Conservation (phyloP, 352 stramenopile genomes). For the Aphanomyces invadans region DNA sequence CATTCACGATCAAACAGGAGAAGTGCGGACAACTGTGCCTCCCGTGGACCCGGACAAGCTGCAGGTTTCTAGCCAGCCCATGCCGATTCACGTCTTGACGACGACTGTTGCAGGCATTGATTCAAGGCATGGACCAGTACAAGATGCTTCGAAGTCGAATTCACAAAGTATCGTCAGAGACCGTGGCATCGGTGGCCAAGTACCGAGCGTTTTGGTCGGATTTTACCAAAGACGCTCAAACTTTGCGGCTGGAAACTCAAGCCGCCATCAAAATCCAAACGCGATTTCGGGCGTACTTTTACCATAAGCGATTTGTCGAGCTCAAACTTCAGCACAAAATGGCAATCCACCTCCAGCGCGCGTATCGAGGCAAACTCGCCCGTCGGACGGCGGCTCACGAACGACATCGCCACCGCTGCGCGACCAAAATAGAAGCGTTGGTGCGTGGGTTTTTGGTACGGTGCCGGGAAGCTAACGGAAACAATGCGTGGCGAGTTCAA, state of each 20-base stretch:
- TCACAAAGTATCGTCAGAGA: slow-evolving; percentile 38
- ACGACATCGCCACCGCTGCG: slow-evolving; percentile 32
- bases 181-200: slow-evolving; percentile 31
- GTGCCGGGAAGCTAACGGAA: slow-evolving; percentile 28
- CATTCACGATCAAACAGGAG: slow-evolving; percentile 46
- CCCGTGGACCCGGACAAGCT: slow-evolving; percentile 49
- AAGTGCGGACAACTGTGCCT: slow-evolving; percentile 39
- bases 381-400: slow-evolving; percentile 32
- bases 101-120: background rate
- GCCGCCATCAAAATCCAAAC: slow-evolving; percentile 57
- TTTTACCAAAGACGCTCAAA: slow-evolving; percentile 54
- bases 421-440: slow-evolving; percentile 45
- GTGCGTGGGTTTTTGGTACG: slow-evolving; percentile 38
- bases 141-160: slow-evolving; percentile 48
- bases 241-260: slow-evolving; percentile 39
- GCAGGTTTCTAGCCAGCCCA: slow-evolving; percentile 29
- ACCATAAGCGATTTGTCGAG: slow-evolving; percentile 33
- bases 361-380: slow-evolving; percentile 50
- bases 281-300: slow-evolving; percentile 45
- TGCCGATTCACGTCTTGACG: background rate
- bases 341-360: slow-evolving; percentile 51
- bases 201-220: slow-evolving; percentile 64
- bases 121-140: slow-evolving; percentile 59
- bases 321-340: slow-evolving; percentile 54
- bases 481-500: slow-evolving; percentile 24